Conservation (phyloP, 129 eudicot species). For the Pulicaria dysenterica region DNA sequence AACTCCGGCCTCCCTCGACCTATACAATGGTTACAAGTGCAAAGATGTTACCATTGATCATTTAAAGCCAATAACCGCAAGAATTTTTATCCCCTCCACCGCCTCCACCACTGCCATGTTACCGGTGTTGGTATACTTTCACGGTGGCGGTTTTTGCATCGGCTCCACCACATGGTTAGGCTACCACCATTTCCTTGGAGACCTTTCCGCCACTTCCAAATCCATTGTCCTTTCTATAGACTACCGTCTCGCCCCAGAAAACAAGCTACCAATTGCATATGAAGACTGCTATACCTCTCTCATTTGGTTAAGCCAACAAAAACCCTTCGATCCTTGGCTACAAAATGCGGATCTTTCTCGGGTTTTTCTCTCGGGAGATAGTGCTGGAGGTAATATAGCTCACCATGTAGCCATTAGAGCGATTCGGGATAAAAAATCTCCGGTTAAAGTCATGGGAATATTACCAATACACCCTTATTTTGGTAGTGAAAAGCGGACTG, state of each 20-base stretch:
- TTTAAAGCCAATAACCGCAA: conserved; percentile 56
- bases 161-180: conserved; percentile 86
- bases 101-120: conserved; percentile 24
- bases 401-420: conserved; percentile 61
- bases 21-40: conserved; percentile 51
- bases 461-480: conserved; percentile 75
- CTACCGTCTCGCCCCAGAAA: conserved; percentile 83
- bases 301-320: conserved; percentile 51
- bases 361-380: conserved; percentile 79
- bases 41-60: conserved; percentile 66
- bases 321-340: conserved; percentile 53
- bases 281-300: conserved; percentile 67
- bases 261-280: conserved; percentile 75
- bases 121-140: conserved; percentile 68
- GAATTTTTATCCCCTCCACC: conserved; percentile 56
- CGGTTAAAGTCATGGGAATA: conserved; percentile 46
- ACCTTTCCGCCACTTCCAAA: conserved; percentile 46
- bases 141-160: conserved; percentile 85
- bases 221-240: conserved; percentile 69
- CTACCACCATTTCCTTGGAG: conserved; percentile 74
- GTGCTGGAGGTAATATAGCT: conserved; percentile 94
- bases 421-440: conserved; percentile 24
- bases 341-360: conserved; percentile 53
- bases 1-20: conserved; percentile 42
- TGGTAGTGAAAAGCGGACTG: conserved; percentile 70